phyloP scores from a whole-genome alignment of 768 basidiomycete species.

The Rhizopogon salebrosus region DNA sequence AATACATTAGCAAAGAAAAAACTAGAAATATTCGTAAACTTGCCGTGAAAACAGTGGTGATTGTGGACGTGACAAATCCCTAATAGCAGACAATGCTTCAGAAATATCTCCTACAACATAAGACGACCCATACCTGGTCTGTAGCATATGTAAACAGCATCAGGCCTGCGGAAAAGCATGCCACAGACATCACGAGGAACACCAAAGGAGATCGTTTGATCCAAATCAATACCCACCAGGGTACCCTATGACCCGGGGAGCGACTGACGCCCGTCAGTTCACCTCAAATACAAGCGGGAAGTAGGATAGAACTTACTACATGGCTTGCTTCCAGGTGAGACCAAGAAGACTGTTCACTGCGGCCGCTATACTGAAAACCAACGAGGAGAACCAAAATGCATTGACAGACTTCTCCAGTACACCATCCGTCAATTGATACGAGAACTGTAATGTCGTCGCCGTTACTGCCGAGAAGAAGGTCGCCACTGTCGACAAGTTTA shows the following conservation, averaged over 20 bases:
- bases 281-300: constrained; percentile 4
- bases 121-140: constrained; percentile 43
- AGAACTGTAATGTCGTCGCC: constrained; percentile 45
- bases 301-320: constrained; percentile 39
- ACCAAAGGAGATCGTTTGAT: constrained; percentile 81
- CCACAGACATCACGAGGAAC: constrained; percentile 79
- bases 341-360: constrained; percentile 50
- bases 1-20: constrained; percentile 6
- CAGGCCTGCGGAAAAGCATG: constrained; percentile 75
- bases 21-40: constrained; percentile 9
- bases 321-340: constrained; percentile 52
- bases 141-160: constrained; percentile 77
- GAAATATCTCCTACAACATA: constrained; percentile 9
- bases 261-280: constrained; percentile 32
- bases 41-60: constrained; percentile 70
- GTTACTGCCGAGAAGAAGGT: constrained; percentile 54
- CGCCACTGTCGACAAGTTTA: constrained; percentile 48
- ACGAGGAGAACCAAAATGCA: constrained; percentile 49
- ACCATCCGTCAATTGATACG: constrained; percentile 29
- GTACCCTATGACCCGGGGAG: constrained; percentile 50
- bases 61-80: constrained; percentile 55
- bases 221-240: constrained; percentile 69
- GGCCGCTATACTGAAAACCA: constrained; percentile 50
- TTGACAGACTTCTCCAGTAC: constrained; percentile 40
- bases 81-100: constrained; percentile 23